Conservation (phyloP, 495 filamentous ascomycete genomes). For the Tuber microsphaerosporum region DNA sequence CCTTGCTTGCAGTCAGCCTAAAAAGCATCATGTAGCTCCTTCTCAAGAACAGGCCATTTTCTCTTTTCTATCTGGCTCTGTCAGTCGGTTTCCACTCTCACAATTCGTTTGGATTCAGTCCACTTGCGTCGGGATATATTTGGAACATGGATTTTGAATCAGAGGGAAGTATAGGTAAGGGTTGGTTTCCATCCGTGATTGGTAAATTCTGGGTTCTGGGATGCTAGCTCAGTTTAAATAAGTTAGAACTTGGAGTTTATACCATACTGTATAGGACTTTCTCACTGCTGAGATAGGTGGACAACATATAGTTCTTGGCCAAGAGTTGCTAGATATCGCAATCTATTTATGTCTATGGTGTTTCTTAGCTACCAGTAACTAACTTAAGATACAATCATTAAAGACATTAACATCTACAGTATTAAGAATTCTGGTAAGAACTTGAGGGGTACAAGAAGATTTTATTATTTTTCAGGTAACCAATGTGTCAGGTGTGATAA, state of each 20-base stretch:
- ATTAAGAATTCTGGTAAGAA: not conserved
- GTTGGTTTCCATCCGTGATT: not conserved
- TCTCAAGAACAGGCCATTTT: not conserved
- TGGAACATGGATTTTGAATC: not conserved
- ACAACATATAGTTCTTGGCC: not conserved
- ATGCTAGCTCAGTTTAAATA: not conserved
- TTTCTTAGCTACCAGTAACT: not conserved
- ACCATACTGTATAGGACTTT: not conserved
- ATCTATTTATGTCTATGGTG: not conserved
- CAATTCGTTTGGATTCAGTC: fast-evolving
- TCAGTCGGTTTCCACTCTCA: not conserved
- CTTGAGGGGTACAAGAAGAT: not conserved
- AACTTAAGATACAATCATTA: not conserved
- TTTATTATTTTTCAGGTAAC: not conserved
- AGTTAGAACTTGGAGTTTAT: not conserved
- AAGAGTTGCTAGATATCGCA: not conserved
- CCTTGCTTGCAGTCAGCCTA: not conserved
- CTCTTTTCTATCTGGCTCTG: not conserved
- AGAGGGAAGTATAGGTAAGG: fast-evolving
- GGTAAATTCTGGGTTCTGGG: not conserved
- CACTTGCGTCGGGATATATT: not conserved
- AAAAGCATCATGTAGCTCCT: not conserved
- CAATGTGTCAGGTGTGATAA: not conserved
- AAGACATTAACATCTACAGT: not conserved
- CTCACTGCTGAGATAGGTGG: not conserved